phyloP scores from a whole-genome alignment of 1,284 basidiomycete genomes.

The Pseudozyma flocculosa region DNA sequence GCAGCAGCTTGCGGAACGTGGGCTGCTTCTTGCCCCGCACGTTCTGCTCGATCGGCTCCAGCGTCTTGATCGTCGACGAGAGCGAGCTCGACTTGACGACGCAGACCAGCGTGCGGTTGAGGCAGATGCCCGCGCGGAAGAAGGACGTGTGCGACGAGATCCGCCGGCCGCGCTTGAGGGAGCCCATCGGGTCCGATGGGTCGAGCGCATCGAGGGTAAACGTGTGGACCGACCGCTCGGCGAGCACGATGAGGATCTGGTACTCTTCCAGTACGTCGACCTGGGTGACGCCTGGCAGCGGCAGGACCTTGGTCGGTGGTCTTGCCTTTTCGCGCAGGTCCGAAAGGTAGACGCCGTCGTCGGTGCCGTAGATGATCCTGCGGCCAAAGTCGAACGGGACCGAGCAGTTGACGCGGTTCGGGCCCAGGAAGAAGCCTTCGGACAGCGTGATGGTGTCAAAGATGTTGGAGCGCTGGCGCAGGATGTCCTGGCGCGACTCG shows the following conservation, averaged over 20 bases:
- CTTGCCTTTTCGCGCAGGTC: constrained; percentile 73
- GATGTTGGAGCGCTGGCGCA: constrained; percentile 80
- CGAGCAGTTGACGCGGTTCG: constrained; percentile 80
- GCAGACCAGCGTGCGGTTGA: constrained; percentile 92
- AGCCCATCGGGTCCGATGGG: constrained; percentile 82
- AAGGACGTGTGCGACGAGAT: constrained; percentile 96
- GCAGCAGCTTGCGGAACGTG: constrained; percentile 82
- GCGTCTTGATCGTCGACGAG: constrained; percentile 94
- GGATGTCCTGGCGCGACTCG: constrained; percentile 79
- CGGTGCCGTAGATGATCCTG: constrained; percentile 90
- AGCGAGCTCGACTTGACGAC: constrained; percentile 93
- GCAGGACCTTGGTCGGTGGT: constrained; percentile 81
- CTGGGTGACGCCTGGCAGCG: constrained; percentile 84
- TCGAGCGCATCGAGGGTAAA: constrained; percentile 94
- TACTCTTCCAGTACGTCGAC: constrained; percentile 96
- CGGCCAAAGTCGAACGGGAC: constrained; percentile 86
- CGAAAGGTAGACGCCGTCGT: constrained; percentile 93
- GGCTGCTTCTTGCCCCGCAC: constrained; percentile 75
- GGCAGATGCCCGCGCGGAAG: constrained; percentile 93
- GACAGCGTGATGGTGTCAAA: constrained; percentile 85
- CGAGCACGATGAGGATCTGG: constrained; percentile 86
- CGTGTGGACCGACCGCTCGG: constrained; percentile 88
- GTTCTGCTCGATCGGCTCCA: constrained; percentile 93
- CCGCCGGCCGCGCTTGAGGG: constrained; percentile 87
- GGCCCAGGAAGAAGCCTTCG: constrained; percentile 81